Evolutionary conservation across 345 rosid genomes (phyloP).

Genomic region (Xanthoceras sorbifolium): DNA sequence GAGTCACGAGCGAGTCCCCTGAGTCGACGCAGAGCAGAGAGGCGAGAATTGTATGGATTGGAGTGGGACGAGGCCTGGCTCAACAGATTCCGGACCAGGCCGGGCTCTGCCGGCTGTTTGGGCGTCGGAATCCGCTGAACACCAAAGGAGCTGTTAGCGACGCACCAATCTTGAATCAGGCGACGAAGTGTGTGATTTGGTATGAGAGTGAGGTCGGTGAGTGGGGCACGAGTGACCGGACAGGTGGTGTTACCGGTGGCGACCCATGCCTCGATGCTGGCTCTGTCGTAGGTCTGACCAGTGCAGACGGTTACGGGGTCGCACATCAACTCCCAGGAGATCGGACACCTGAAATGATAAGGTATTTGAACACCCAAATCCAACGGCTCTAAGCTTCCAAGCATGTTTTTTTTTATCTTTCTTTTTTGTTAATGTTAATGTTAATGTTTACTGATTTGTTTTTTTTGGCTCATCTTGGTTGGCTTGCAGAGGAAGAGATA

Average conservation of each 20-base stretch:
- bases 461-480: not conserved
- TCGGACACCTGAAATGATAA: conserved; percentile 93
- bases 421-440: not conserved
- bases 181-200: conserved; percentile 99
- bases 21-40: conserved; percentile 76
- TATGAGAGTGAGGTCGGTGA: conserved; percentile 79
- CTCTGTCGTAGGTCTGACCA: conserved; percentile 96
- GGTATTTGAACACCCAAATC: conserved; percentile 80
- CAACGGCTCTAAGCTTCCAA: conserved; percentile 72
- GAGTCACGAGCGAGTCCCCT: conserved; percentile 86
- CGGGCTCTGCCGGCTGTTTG: conserved; percentile 93
- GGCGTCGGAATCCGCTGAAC: conserved; percentile 90
- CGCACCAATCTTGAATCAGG: conserved; percentile 97
- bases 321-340: conserved; percentile 92
- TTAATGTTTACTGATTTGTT: not conserved
- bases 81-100: conserved; percentile 57
- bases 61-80: conserved; percentile 59
- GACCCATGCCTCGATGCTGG: conserved; percentile 95
- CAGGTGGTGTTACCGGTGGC: conserved; percentile 92
- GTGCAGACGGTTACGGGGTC: conserved; percentile 93
- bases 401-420: conserved; percentile 37
- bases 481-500: not conserved
- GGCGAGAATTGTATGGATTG: conserved; percentile 48
- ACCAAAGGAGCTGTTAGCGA: conserved; percentile 77
- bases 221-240: conserved; percentile 80